Evolutionary conservation across 345 rosid species (phyloP).

Genomic region (Populus pruinosa): DNA sequence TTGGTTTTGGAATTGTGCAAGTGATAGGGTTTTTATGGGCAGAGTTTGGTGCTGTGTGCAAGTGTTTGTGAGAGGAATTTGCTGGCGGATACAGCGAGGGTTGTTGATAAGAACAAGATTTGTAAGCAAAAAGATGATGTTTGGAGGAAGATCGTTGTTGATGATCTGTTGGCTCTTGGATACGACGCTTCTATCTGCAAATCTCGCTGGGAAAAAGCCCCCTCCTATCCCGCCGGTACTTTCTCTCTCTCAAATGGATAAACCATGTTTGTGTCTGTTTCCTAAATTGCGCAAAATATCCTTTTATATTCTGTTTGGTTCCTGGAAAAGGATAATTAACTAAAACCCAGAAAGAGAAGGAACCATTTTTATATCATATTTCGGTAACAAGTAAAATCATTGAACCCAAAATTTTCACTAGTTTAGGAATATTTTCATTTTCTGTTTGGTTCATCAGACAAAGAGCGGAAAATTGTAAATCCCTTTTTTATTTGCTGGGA

Average conservation of each 20-base stretch:
- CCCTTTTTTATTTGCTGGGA: background rate
- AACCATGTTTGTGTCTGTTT: background rate
- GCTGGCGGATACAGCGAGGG: constrained; percentile 56
- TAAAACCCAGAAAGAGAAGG: background rate
- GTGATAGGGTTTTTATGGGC: background rate
- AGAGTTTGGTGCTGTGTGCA: constrained; percentile 62
- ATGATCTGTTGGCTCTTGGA: constrained; percentile 55
- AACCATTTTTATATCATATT: background rate
- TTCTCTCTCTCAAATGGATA: constrained; percentile 9
- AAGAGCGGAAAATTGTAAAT: background rate
- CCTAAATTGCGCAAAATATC: background rate
- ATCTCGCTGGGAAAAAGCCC: constrained; percentile 81
- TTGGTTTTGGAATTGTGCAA: background rate
- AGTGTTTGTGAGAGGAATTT: constrained; percentile 56
- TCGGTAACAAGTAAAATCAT: background rate
- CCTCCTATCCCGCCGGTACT: constrained; percentile 70
- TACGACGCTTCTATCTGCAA: constrained; percentile 77
- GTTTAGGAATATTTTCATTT: background rate
- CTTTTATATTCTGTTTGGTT: background rate
- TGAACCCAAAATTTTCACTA: background rate
- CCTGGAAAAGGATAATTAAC: background rate
- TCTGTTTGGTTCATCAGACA: too few species aligned
- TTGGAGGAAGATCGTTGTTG: constrained; percentile 49
- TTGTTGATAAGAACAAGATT: constrained; percentile 66
- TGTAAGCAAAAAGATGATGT: constrained; percentile 52